phyloP scores from a whole-genome alignment of 2,329 filamentous ascomycete genomes.

The Colletotrichum acutatum region DNA sequence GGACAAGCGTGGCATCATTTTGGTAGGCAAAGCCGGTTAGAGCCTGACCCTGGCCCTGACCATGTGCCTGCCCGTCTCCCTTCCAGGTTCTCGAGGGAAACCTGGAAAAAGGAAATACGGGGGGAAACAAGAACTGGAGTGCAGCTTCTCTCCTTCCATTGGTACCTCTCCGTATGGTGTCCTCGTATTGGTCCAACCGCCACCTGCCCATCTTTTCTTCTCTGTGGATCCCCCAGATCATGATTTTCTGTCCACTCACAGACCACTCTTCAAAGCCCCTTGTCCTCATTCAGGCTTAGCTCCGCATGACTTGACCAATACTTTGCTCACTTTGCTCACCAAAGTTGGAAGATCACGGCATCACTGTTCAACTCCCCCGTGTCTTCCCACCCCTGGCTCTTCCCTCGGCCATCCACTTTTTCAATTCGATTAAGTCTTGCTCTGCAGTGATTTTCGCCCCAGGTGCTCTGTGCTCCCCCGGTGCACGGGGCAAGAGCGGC shows the following conservation, averaged over 20 bases:
- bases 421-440: conserved; percentile 29
- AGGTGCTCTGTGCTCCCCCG: neutral
- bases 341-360: neutral
- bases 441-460: conserved; percentile 32
- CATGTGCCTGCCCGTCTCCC: neutral
- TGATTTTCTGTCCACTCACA: neutral
- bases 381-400: neutral
- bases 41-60: conserved; percentile 1
- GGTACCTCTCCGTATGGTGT: too few relatives aligned
- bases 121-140: neutral
- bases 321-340: neutral
- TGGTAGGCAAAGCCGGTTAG: conserved; percentile 10
- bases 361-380: neutral
- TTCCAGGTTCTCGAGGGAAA: neutral
- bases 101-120: neutral
- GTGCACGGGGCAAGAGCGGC: conserved; percentile 1
- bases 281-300: neutral
- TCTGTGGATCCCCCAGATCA: neutral
- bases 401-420: conserved; percentile 24
- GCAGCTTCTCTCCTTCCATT: neutral
- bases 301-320: neutral
- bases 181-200: neutral
- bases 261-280: neutral
- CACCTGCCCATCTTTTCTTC: neutral
- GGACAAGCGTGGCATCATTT: neutral